Evolutionary conservation across 2,329 filamentous ascomycete species (phyloP).

Genomic region (Sarocladium oryzae): DNA sequence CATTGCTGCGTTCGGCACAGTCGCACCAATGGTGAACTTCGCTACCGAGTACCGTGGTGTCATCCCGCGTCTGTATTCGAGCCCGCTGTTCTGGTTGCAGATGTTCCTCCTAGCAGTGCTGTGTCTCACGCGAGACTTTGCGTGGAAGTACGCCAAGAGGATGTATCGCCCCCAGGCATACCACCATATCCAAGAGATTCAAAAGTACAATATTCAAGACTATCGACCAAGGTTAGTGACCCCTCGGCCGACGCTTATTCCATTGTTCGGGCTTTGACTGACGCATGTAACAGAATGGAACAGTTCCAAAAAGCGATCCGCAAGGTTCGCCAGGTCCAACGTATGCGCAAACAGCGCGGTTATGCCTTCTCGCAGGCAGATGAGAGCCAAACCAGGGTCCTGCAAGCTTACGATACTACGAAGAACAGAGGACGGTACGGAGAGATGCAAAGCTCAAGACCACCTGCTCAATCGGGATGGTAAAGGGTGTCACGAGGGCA

Average conservation of each 20-base stretch:
- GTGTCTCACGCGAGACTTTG: slow-evolving; percentile 81
- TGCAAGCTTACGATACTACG: slow-evolving; percentile 98
- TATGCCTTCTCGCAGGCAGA: slow-evolving; percentile 98
- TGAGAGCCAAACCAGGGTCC: slow-evolving; percentile 86
- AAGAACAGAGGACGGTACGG: slow-evolving; percentile 85
- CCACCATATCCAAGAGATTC: slow-evolving; percentile 98
- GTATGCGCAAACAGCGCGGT: slow-evolving; percentile 97
- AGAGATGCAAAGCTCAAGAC: slow-evolving; percentile 67
- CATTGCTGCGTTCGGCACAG: slow-evolving; percentile 77
- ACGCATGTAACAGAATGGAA: slow-evolving; percentile 67
- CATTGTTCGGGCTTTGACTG: slow-evolving; percentile 2
- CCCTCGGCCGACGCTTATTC: not conserved
- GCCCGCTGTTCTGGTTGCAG: slow-evolving; percentile 88
- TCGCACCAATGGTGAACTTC: slow-evolving; percentile 75
- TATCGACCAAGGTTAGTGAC: slow-evolving; percentile 77
- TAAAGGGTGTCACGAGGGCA: not conserved
- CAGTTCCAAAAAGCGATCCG: slow-evolving; percentile 99
- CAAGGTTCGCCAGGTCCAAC: slow-evolving; percentile 95
- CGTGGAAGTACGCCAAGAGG: slow-evolving; percentile 95
- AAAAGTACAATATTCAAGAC: slow-evolving; percentile 99
- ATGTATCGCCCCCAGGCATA: slow-evolving; percentile 97
- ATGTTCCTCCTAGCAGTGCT: slow-evolving; percentile 70
- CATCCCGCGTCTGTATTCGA: slow-evolving; percentile 71
- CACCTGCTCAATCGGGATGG: slow-evolving; percentile 12
- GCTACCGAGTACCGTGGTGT: slow-evolving; percentile 82